Evolutionary conservation across 2,329 filamentous ascomycete species (phyloP).

Genomic region (Tolypocladium amazonense): DNA sequence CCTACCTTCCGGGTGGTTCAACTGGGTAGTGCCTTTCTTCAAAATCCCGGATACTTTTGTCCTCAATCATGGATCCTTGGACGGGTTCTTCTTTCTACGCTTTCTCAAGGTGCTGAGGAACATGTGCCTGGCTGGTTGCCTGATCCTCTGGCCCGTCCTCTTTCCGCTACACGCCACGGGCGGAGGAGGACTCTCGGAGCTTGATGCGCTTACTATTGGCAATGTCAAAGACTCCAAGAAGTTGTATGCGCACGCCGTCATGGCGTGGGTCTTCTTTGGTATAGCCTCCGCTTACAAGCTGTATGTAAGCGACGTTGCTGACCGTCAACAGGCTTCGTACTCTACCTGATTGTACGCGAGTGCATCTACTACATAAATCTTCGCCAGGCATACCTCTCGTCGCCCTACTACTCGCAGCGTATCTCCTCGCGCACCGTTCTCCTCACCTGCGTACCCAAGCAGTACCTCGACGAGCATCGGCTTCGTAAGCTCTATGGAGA

Average conservation of each 20-base stretch:
- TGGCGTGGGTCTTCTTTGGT: constrained; percentile 67
- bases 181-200: constrained; percentile 48
- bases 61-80: constrained; percentile 83
- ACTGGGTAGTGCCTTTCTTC: constrained; percentile 60
- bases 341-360: constrained; percentile 81
- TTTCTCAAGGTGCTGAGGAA: constrained; percentile 60
- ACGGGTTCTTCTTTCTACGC: constrained; percentile 83
- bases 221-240: constrained; percentile 55
- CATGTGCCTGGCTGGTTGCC: constrained; percentile 73
- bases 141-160: constrained; percentile 78
- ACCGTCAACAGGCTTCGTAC: constrained; percentile 59
- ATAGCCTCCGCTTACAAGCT: background rate
- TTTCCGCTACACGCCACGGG: constrained; percentile 83
- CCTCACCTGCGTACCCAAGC: constrained; percentile 71
- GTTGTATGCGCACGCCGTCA: constrained; percentile 72
- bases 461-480: constrained; percentile 67
- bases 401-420: constrained; percentile 71
- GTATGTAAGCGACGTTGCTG: background rate
- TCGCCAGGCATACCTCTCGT: constrained; percentile 83
- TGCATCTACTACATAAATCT: constrained; percentile 87
- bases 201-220: constrained; percentile 70
- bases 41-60: constrained; percentile 65
- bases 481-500: constrained; percentile 74
- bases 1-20: constrained; percentile 47
- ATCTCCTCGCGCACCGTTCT: constrained; percentile 87